Evolutionary conservation across 306 rosid genomes (phyloP).

Genomic region (Lagenaria siceraria): DNA sequence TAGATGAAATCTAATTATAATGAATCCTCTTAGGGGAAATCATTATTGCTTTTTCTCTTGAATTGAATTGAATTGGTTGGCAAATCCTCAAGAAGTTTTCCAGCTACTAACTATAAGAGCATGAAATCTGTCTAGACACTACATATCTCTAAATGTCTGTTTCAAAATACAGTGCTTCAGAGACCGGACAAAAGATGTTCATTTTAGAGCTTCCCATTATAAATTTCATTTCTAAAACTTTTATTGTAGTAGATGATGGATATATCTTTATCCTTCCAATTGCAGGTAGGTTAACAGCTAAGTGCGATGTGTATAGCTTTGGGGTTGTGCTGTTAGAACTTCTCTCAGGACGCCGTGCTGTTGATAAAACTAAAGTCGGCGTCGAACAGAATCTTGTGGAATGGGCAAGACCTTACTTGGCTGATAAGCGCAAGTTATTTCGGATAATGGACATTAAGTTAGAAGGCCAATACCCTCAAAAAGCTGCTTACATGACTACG

Average conservation of each 20-base stretch:
- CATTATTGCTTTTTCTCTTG: not conserved
- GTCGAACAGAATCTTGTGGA: slow-evolving; percentile 60
- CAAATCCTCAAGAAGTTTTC: not conserved
- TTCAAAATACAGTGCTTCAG: not conserved
- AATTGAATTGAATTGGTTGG: not conserved
- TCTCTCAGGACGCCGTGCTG: slow-evolving; percentile 49
- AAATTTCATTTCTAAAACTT: not conserved
- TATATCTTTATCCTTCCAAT: not conserved
- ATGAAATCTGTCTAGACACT: not conserved
- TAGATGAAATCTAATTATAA: not conserved
- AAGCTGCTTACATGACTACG: slow-evolving; percentile 58
- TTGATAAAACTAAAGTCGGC: slow-evolving; percentile 43
- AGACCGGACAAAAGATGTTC: not conserved
- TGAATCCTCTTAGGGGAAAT: not conserved
- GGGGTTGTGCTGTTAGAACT: slow-evolving; percentile 73
- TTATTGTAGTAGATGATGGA: not conserved
- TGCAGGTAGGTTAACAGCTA: slow-evolving; percentile 60
- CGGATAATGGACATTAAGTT: slow-evolving; percentile 69
- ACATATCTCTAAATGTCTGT: not conserved
- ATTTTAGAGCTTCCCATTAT: not conserved
- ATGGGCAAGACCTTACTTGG: slow-evolving; percentile 62
- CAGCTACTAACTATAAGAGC: not conserved
- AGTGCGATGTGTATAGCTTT: slow-evolving; percentile 67
- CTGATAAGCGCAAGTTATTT: slow-evolving; percentile 45
- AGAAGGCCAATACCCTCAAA: slow-evolving; percentile 68